Evolutionary conservation across 2,329 filamentous ascomycete species (phyloP), one percentile per base, ranked within the genome.

Genomic region (Cytospora piceae): DNA sequence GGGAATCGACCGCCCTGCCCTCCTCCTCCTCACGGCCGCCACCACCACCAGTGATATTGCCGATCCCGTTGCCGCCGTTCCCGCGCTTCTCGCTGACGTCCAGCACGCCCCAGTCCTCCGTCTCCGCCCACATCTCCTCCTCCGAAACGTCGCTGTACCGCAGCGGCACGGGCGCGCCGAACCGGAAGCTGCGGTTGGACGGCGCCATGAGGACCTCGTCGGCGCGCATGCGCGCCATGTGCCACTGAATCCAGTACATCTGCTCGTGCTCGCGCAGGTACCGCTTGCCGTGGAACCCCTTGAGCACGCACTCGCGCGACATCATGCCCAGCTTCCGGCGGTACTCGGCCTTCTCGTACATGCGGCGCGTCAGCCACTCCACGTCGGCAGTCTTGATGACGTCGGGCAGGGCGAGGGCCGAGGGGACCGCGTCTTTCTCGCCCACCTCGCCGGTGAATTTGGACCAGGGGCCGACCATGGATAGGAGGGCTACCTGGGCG

Each of bases 231-330:
- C 70, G 69, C 15, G 74, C 71, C 65, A 73, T 61, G 68, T 76
- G 73, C 75, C 75, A 77, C 68, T 76, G 75, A 37, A 79, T 80
- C 83, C 83, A 85, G 65, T 85, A 81, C 82, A 83, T 85, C 70
- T 88, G 85, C 71, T 87, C 85, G 72, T 87, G 85, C 72, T 87
- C 85, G 46, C 86, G 81, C 29, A 87, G 79, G 71, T 87, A 88
- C 0, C 85, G 79, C 53, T 86, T 83, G 3, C 85, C 84, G 58
- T 82, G 82, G 73, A 88, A 88, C 15, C 81, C 84, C 69, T 85
- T 85, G 63, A 86, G 82, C 4, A 88, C 85, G 53, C 87, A 86
- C 52, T 78, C 78, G 27, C 86, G 81, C 1, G 82, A 83, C 75
- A 82, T 82, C 80, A 88, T 85, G 54, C 86, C 85, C 3, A 88